Base-by-base conservation (phyloP, 345 rosid species). In the Hypericum perforatum region DNA sequence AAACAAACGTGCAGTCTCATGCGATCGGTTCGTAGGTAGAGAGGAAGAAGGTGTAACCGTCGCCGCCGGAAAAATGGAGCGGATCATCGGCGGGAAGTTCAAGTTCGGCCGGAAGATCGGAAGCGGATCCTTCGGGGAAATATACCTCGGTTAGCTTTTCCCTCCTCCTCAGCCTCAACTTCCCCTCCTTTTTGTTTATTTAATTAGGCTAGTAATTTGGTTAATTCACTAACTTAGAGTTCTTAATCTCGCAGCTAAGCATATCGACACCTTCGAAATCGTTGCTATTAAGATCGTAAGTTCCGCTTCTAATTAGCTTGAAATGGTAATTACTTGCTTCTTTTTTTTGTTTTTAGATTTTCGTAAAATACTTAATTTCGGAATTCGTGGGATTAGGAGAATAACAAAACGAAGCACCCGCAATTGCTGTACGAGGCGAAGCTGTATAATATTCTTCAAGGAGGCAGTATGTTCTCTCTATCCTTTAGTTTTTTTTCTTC, bases 41-140 rank as follows among this genome's bases (percentile, higher is more conserved):
- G 32, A 22, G 32, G 32, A 22, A 22, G 32, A 22, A 22, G 32
- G 32, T 22, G 32, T 22, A 22, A 22, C 32, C 32, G 32, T 22
- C 32, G 32, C 32, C 32, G 32, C 32, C 32, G 32, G 32, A 22
- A 4, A 76, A 4, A 76, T 82, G 85, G 85, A 79, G 52, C 82
- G 98, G 41, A 71, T 81, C 65, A 78, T 87, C 75, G 96, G 97
- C 47, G 87, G 86, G 54, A 86, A 86, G 71, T 84, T 66, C 68
- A 86, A 84, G 80, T 89, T 86, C 58, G 96, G 87, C 43, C 82
- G 95, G 16, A 84, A 82, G 77, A 86, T 90, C 81, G 97, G 97
- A 64, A 74, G 94, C 60, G 97, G 97, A 69, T 90, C 97, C 40
- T 90, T 84, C 68, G 98, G 97, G 39, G 96, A 90, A 75, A 90